Base-by-base conservation (phyloP, 352 stramenopile genomes). In the Phytophthora rubi region DNA sequence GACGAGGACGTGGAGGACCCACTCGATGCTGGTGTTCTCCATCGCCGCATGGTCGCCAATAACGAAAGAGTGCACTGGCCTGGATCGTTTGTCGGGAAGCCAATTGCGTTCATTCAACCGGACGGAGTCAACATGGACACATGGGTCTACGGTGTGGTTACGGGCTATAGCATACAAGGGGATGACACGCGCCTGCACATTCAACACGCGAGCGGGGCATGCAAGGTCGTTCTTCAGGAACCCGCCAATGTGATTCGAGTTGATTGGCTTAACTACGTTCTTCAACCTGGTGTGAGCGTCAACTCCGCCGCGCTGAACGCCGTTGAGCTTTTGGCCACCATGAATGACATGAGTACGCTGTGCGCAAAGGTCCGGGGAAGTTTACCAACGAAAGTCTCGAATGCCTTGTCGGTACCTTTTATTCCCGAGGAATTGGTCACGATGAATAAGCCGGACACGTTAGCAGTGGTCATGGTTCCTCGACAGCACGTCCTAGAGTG, bases 141-240 rank as follows among this genome's bases (percentile, higher is more conserved):
- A 39, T 67, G 60, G 60, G 26, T 23, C 5, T 59, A 54, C 26
- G 60, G 60, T 13, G 15, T 67, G 3, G 60, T 67, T 4, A 67
- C 51, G 10, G 60, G 60, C 21, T 67, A 61, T 18, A 44, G 18
- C 26, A 67, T 67, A 52, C 4, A 6, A 4, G n/a, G n/a, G 2
- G 8, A 16, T 8, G 15, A 35, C 2, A 10, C 60, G 4, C 10
- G 37, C 15, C 23, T 67, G 1, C 60, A 67, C 52, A 26, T 59
- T 4, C 49, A 26, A 9, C 15, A 18, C 4, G 16, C 6, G 6
- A n/a, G 35, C 18, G 3, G 9, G 12, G 23, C 32, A 13, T 26
- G 8, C 16, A 57, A 59, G 28, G 16, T 59, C 39, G 8, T 21
- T 7, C 37, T 67, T 4, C 3, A 16, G 9, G 18, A 60, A 9